These are phyloP conservation scores for Limnanthes douglasii DNA, from an alignment of 345 rosid species.

Conservation along the genomic window DNA sequence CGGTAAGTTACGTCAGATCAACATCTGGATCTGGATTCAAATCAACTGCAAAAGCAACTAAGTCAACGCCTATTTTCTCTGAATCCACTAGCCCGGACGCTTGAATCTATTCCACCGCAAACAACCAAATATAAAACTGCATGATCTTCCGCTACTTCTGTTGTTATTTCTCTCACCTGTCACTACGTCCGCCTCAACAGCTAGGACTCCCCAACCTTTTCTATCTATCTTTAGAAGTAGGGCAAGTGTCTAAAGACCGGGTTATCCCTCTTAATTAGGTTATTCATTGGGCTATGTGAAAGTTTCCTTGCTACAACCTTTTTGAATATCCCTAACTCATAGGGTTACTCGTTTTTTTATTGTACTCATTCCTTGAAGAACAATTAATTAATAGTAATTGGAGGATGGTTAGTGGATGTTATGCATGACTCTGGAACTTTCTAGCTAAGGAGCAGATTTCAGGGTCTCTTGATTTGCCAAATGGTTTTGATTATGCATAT, in stretches of 20 bases:
- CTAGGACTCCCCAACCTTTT: conserved; percentile 6
- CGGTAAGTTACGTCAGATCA: neutral
- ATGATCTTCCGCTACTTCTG: neutral
- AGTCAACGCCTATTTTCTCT: neutral
- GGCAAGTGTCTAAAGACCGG: neutral
- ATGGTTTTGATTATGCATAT: neutral
- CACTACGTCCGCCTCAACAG: conserved; percentile 3
- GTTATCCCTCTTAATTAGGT: neutral
- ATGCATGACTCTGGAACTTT: neutral
- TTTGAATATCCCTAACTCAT: neutral
- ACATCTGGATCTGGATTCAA: too few relatives aligned
- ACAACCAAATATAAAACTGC: conserved; percentile 1
- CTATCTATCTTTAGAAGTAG: conserved; percentile 2
- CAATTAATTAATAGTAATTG: too few relatives aligned
- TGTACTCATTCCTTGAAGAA: neutral
- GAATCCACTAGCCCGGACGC: neutral
- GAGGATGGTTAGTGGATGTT: neutral
- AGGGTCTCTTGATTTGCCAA: too few relatives aligned
- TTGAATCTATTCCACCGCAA: neutral
- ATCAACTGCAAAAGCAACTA: neutral
- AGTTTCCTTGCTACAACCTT: neutral
- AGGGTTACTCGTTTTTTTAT: neutral
- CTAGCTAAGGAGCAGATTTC: neutral
- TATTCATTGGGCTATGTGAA: neutral
- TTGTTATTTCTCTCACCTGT: conserved; percentile 7